Evolutionary conservation across 371 early-diverging fungal species (phyloP).

Genomic region (Saksenaea vasiformis): DNA sequence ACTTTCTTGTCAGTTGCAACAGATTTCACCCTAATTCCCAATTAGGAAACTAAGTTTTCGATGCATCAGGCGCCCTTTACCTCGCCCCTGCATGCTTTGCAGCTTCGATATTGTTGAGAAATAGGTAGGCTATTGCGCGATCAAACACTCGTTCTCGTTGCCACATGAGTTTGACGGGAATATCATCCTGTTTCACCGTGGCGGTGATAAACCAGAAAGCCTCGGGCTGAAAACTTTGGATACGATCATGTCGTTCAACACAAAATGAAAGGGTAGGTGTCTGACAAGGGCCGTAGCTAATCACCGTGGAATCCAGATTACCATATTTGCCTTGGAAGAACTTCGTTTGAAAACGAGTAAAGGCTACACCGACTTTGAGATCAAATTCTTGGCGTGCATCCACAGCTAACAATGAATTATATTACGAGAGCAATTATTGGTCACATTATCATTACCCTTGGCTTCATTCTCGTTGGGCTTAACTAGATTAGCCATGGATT

Average conservation of each 20-base stretch:
- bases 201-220: conserved; percentile 54
- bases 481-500: conserved; percentile 55
- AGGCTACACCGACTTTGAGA: conserved; percentile 67
- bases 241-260: conserved; percentile 63
- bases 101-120: conserved; percentile 30
- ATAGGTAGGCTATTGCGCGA: conserved; percentile 33
- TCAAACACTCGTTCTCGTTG: conserved; percentile 50
- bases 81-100: conserved; percentile 30
- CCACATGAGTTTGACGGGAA: conserved; percentile 34
- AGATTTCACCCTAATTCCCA: conserved; percentile 28
- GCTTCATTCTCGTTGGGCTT: conserved; percentile 62
- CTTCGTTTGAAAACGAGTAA: conserved; percentile 61
- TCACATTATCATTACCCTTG: conserved; percentile 31
- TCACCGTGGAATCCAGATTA: conserved; percentile 53
- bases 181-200: conserved; percentile 27
- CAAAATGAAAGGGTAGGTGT: conserved; percentile 68
- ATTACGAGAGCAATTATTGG: background rate
- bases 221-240: conserved; percentile 64
- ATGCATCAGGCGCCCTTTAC: conserved; percentile 14
- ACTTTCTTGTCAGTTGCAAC: conserved; percentile 40
- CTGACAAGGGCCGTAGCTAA: conserved; percentile 71
- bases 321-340: conserved; percentile 60
- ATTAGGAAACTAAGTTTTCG: background rate
- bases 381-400: conserved; percentile 75
- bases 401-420: conserved; percentile 45